Conservation (phyloP, 805 yeast genomes). For the Ogataea naganishii region DNA sequence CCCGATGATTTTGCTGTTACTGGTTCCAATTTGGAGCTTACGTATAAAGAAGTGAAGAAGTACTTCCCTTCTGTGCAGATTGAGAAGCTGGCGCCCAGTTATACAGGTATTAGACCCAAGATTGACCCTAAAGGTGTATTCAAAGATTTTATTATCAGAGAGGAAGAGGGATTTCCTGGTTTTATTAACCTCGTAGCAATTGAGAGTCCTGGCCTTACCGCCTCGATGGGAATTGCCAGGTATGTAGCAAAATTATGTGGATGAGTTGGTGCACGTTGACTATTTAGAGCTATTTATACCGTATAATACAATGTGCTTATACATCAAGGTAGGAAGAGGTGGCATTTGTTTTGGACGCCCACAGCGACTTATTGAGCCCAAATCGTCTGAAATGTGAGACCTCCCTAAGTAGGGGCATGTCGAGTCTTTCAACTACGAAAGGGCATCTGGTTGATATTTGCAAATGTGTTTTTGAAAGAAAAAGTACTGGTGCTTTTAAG, state of each 20-base stretch:
- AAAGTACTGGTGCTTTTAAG: no score
- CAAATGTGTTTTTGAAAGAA: no score
- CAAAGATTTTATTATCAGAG: slow-evolving; percentile 65
- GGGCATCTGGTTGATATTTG: no score
- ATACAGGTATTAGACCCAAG: slow-evolving; percentile 83
- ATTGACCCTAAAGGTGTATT: slow-evolving; percentile 40
- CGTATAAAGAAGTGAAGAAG: slow-evolving; percentile 46
- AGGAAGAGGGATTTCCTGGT: slow-evolving; percentile 67
- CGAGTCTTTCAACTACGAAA: no score
- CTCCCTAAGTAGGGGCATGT: no score
- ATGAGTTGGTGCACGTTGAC: no score
- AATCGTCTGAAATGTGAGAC: no score
- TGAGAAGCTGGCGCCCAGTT: slow-evolving; percentile 52
- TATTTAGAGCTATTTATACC: no score
- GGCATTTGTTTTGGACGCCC: no score
- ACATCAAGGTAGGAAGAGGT: no score
- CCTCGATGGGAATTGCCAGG: slow-evolving; percentile 76
- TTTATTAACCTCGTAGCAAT: slow-evolving; percentile 76
- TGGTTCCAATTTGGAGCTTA: slow-evolving; percentile 39
- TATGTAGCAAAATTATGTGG: slow-evolving; percentile 37
- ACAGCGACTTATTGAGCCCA: no score
- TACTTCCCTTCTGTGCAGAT: slow-evolving; percentile 56
- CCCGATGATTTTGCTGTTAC: slow-evolving; percentile 41
- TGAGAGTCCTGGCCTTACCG: slow-evolving; percentile 86
- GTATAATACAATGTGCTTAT: no score